Base-by-base conservation (phyloP, 352 stramenopile species). In the Hyaloperonospora arabidopsidis region DNA sequence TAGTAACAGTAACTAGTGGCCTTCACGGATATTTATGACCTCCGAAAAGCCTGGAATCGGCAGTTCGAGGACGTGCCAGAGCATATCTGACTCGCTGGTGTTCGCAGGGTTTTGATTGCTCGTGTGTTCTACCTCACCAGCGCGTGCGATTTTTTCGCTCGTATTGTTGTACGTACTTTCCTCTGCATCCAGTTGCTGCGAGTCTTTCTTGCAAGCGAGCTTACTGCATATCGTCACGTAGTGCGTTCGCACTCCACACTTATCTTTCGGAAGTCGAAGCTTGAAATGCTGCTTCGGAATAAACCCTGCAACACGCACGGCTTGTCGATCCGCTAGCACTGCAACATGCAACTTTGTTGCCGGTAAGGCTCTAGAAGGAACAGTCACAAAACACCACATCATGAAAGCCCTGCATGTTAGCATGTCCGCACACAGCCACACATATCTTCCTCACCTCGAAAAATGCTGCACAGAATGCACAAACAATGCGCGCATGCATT, bases 271-370 rank as follows among this genome's bases (percentile, higher is more conserved):
- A 22, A 83, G 49, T 11, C 72, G 67, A 32, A 88, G 63, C 8
- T 70, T 76, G 22, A 88, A 78, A 1, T 72, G 61, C 35, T 86
- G 78, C 38, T 82, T 86, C 6, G 78, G 78, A 41, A 79, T 35
- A 25, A 88, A 88, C 12, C 75, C 78, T 12, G 69, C 61, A 15
- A 85, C 59, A 11, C 49, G 35, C 1, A 35, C 46, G 34, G 57
- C 25, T 8, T 62, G 62, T 2, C 61, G 68, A 23, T 72, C 65
- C 0, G 69, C 75, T 12, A 85, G 45, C 10, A 74, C 69, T 5
- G 74, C 67, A 47, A 88, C n/a, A 50, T 88, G 78, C 45, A 82
- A 39, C 23, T 76, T 70, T 3, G 75, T 85, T 18, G 72, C 57
- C 1, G 67, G 23, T 8, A 86, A 57, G 17, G 57, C 53, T 29